Evolutionary conservation across 495 filamentous ascomycete genomes (phyloP), one percentile per base, ranked within the genome.

Genomic region (Hypomontagnella submonticulosa): DNA sequence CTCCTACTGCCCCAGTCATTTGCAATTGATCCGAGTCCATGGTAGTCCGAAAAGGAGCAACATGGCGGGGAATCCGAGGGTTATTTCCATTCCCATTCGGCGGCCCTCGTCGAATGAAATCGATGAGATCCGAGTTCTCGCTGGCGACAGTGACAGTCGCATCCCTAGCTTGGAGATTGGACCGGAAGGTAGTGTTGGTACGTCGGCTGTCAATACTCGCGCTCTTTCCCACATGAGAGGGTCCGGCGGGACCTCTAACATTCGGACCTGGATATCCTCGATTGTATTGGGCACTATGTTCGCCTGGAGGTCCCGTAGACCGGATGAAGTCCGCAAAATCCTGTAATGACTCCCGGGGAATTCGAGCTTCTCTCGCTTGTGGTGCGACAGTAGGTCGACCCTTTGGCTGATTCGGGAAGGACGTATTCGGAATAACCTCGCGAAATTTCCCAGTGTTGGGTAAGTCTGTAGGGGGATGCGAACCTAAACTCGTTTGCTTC

Each of bases 31-130:
- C 91, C 23, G 91, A 93, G 71, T 97, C 93, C 81, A 92, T 88
- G 0, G 92, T 92, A 54, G 84, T 87, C 30, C 92, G 84, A 79
- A 96, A 93, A 12, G 93, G 92, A 11, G 92, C 92, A 30, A 96
- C 90, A 11, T 84, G 83, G n/a, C 89, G 90, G 30, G 92, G 89
- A 65, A 93, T 93, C 30, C 91, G 86, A 47, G 85, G 90, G 52
- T 81, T 79, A 30, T 65, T 66, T 11, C 75, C 71, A 30, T 74
- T 75, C 8, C 71, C 72, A 51, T 76, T 80, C 0, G 88, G 86
- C 6, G 94, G 89, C 1, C 94, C 91, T 74, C 90, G 87, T 47
- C 93, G 88, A 52, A 99, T 93, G 77, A 98, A 98, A 69, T 98
- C 92, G 50, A 97, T 96, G 37, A 99, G 77, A 61, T 97, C 95